Base-by-base conservation (phyloP, 2,329 filamentous ascomycete species). In the Phaeosphaeria sp. region DNA sequence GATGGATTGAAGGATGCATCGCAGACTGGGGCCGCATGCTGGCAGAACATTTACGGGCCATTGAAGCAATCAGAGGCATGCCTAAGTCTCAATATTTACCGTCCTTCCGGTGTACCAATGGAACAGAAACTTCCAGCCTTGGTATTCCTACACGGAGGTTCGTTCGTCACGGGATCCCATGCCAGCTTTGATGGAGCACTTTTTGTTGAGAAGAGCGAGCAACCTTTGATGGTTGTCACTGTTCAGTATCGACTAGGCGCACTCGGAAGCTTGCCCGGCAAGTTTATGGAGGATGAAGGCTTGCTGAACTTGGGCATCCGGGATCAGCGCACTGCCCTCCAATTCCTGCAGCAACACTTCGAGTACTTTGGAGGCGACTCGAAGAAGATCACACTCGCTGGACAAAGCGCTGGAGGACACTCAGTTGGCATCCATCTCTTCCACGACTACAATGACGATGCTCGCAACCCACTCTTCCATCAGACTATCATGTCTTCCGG, bases 11-110 rank as follows among this genome's bases (percentile, higher is more conserved):
- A 74, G 55, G 59, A 69, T 1, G 81, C 81, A 3, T 71, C 69
- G 0, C 39, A 56, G 1, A 82, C 78, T 50, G 81, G 81, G 3
- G 79, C 80, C 1, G 71, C 63, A 0, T 84, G 82, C 48, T 73
- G 78, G 13, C 81, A 84, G 57, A 77, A 80, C 68, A 74, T 57
- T 64, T 84, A 13, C 18, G 53, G 57, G 15, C 56, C 64, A 2
- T 33, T 60, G 1, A 48, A 51, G 9, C 73, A 76, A 55, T 69
- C 68, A n/a, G 73, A 77, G 55, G 73, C 71, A 27, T 77, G 74
- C 55, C 65, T 77, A 22, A 74, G 65, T 11, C 59, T 76, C 60
- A 74, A 74, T 43, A 52, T 77, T 0, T 75, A 66, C 46, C 67
- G 74, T 27, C 67, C 73, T 2, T 61, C 66, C 9, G 69, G 68